A percentile compares a stretch with the other conserved stretches of the same genome.
phyloP scores from a whole-genome alignment of 148 eudicot genomes.

The Amaranthus palmeri region DNA sequence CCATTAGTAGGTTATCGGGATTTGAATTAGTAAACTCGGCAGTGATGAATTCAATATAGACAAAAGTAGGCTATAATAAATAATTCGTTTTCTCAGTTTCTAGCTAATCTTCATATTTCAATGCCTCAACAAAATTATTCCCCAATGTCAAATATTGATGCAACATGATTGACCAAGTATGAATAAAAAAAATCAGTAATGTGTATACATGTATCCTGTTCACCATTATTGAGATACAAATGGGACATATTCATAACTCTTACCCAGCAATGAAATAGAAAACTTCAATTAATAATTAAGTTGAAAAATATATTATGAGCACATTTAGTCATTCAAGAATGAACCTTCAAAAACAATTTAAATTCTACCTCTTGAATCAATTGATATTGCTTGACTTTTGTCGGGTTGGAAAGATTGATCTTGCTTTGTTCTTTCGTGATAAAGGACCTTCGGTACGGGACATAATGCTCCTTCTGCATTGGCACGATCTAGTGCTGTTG shows the following conservation, averaged over 20 bases:
- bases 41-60: not conserved
- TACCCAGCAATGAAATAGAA: not conserved
- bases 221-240: too few relatives aligned
- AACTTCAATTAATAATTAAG: not conserved
- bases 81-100: not conserved
- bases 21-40: not conserved
- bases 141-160: not conserved
- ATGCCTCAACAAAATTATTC: not conserved
- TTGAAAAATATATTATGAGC: not conserved
- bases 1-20: not conserved
- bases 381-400: conserved; percentile 20
- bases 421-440: conserved; percentile 34
- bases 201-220: not conserved
- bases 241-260: not conserved
- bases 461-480: conserved; percentile 80
- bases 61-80: not conserved
- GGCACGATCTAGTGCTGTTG: conserved; percentile 82
- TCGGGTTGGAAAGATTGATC: conserved; percentile 21
- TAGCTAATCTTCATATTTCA: not conserved
- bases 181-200: not conserved
- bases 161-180: not conserved
- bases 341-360: not conserved
- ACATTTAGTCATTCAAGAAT: not conserved
- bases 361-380: conserved; percentile 44
- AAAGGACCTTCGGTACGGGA: conserved; percentile 61